Conservation (phyloP, 225 moss, liverwort and hornwort species). For the Straminergon stramineum region DNA sequence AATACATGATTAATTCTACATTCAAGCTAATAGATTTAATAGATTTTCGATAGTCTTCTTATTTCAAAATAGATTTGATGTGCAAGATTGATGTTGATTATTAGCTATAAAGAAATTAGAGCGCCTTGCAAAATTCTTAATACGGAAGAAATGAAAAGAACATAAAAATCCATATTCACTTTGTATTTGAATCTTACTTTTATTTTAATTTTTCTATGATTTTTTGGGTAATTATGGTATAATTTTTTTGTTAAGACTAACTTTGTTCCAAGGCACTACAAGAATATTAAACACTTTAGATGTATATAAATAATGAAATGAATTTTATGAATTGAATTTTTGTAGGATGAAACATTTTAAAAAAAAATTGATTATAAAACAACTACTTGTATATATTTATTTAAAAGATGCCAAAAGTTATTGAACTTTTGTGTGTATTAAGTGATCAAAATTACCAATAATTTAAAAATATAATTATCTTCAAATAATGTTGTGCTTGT, state of each 20-base stretch:
- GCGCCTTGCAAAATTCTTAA: background rate
- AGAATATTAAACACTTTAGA: too few species aligned
- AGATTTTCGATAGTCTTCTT: background rate
- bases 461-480: background rate
- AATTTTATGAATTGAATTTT: too few species aligned
- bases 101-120: too few species aligned
- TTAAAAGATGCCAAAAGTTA: background rate
- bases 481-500: background rate
- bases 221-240: background rate
- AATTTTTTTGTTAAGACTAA: background rate
- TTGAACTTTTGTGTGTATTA: background rate
- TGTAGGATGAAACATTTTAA: too few species aligned
- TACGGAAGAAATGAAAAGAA: background rate
- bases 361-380: background rate
- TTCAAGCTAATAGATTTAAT: background rate
- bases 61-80: background rate
- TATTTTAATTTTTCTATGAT: fast-evolving
- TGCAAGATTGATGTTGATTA: too few species aligned
- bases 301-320: too few species aligned
- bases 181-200: background rate
- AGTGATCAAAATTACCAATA: background rate
- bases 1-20: background rate
- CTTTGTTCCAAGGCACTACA: background rate
- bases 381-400: too few species aligned
- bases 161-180: background rate